A percentile compares a stretch with the other conserved stretches of the same genome.
These are phyloP conservation scores for Oryza punctata DNA, from an alignment of 176 grass and related monocot genomes.

Conservation along the genomic window DNA sequence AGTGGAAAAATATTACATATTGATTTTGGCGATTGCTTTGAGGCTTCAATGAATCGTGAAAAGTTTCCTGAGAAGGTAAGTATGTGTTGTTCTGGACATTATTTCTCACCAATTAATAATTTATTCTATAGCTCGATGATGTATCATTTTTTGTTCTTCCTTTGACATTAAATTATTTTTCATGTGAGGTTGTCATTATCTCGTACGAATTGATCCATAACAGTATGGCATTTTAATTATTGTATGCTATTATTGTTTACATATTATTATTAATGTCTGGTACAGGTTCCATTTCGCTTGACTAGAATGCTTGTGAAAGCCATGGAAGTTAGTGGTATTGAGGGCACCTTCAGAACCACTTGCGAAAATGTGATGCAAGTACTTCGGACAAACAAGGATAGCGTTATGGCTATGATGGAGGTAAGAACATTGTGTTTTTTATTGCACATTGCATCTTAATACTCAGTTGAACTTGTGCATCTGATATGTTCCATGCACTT, in stretches of 20 bases:
- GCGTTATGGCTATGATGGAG: constrained; percentile 99
- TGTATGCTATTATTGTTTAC: not conserved
- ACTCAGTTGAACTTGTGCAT: not conserved
- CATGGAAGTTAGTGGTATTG: constrained; percentile 99
- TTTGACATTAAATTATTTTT: not conserved
- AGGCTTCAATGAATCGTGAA: constrained; percentile 97
- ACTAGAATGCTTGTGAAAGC: constrained; percentile 99
- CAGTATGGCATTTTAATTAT: not conserved
- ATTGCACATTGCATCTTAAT: not conserved
- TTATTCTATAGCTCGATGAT: not conserved
- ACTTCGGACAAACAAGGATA: constrained; percentile 94
- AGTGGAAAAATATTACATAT: constrained; percentile 99
- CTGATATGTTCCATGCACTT: not conserved
- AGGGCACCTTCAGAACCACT: constrained; percentile 96
- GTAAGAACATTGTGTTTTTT: constrained; percentile 44
- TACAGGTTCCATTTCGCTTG: constrained; percentile 94
- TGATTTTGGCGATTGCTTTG: constrained; percentile 98
- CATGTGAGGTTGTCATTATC: not conserved
- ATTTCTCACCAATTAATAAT: not conserved
- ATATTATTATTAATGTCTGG: constrained; percentile 29
- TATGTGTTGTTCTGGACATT: constrained; percentile 22
- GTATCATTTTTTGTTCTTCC: not conserved
- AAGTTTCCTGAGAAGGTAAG: constrained; percentile 99
- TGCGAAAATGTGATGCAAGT: constrained; percentile 99
- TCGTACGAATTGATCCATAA: not conserved